A percentile compares a stretch with the other conserved stretches of the same genome.
These are phyloP conservation scores for Thinopyrum elongatum DNA, from an alignment of 176 grass and related monocot species.

Conservation along the genomic window DNA sequence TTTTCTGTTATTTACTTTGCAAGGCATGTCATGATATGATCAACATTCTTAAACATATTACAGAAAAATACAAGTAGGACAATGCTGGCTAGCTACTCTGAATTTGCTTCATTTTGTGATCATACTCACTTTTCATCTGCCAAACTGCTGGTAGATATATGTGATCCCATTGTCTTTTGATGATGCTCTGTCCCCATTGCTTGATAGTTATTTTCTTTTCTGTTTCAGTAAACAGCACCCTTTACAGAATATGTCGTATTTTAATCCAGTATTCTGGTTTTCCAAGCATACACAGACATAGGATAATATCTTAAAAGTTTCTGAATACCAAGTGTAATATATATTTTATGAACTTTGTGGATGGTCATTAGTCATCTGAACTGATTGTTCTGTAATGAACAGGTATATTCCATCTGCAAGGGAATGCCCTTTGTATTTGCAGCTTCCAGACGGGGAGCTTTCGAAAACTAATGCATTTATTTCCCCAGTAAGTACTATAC, in stretches of 20 bases:
- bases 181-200: not conserved
- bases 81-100: not conserved
- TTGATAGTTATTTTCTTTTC: not conserved
- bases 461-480: slow-evolving; percentile 97
- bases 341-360: not conserved
- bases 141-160: not conserved
- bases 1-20: slow-evolving; percentile 18
- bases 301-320: not conserved
- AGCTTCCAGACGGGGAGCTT: slow-evolving; percentile 60
- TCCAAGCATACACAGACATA: not conserved
- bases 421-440: slow-evolving; percentile 91
- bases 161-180: not conserved
- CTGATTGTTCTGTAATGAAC: slow-evolving; percentile 11
- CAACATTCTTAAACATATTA: slow-evolving; percentile 4
- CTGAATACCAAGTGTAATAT: slow-evolving; percentile 4
- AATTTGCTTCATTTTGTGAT: not conserved
- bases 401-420: slow-evolving; percentile 91
- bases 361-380: slow-evolving; percentile 26
- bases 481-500: slow-evolving; percentile 76
- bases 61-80: not conserved
- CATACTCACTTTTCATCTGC: slow-evolving; percentile 3
- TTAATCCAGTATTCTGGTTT: slow-evolving; percentile 23
- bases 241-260: not conserved
- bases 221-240: not conserved
- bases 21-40: not conserved